Conservation (phyloP, 371 early-diverging fungal genomes). For the Circinella minor region DNA sequence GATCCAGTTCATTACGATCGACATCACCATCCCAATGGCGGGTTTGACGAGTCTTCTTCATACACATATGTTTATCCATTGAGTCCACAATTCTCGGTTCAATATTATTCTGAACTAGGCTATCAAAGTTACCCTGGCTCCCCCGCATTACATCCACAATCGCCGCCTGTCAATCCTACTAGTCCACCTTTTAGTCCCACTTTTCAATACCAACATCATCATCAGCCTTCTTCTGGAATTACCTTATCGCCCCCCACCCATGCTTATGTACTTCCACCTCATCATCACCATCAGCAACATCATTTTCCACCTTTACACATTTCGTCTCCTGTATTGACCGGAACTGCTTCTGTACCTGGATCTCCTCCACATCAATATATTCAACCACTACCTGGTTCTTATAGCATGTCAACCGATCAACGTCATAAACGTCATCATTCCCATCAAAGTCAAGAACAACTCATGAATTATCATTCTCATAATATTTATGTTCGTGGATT, state of each 20-base stretch:
- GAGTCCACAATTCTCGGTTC: constrained; percentile 52
- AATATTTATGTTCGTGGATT: constrained; percentile 90
- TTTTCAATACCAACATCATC: constrained; percentile 32
- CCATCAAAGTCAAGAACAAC: constrained; percentile 18
- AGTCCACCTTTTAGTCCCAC: constrained; percentile 54
- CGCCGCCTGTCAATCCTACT: constrained; percentile 46
- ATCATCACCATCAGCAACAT: constrained; percentile 30
- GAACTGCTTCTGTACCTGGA: constrained; percentile 38
- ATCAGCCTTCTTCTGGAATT: constrained; percentile 37
- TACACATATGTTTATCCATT: constrained; percentile 48
- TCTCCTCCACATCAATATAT: constrained; percentile 43
- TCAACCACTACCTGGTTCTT: constrained; percentile 23
- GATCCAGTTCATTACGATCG: constrained; percentile 28
- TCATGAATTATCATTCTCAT: constrained; percentile 38
- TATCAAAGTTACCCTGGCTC: constrained; percentile 56
- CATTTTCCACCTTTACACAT: constrained; percentile 54
- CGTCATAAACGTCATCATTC: constrained; percentile 22
- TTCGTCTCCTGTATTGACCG: constrained; percentile 49
- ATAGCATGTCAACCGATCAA: constrained; percentile 29
- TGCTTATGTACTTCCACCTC: constrained; percentile 45
- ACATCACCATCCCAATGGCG: constrained; percentile 20
- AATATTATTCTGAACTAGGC: constrained; percentile 49
- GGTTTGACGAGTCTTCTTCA: constrained; percentile 16
- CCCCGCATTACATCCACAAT: constrained; percentile 50
- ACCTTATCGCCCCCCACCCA: constrained; percentile 46